Evolutionary conservation across 257 asterid species (phyloP), one percentile per base, ranked within the genome.

Genomic region (Nicotiana benthamiana): DNA sequence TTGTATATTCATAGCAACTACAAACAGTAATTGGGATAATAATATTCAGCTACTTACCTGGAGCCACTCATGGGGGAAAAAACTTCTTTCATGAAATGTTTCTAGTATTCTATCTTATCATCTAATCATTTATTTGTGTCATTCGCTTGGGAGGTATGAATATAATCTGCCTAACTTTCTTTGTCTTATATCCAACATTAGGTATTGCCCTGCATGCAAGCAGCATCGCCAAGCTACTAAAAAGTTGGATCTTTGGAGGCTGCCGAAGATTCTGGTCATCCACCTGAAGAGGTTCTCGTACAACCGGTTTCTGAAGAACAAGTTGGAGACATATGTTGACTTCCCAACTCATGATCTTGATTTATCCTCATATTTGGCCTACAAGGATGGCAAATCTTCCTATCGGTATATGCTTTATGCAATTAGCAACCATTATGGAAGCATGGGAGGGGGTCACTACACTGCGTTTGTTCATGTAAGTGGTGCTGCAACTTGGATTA

Each of bases 381-480:
- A 81, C 82, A 89, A 88, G 82, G 92, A 83, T 59, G 94, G 87
- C 57, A 85, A 80, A 74, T 75, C 87, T 83, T 87, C 92, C 79
- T 26, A 89, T 60, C 93, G 93, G 26, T 94, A 93, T 77, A 83
- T 87, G 90, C 97, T 94, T 80, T 94, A 93, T 80, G 98, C 97
- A 20, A 89, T 93, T 77, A 92, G 97, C 83, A 94, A 93, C 87
- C 98, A 94, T 85, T 91, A 89, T 67, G 98, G 98, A 85, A 92
- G 97, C 85, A 89, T 91, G 94, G 97, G 97, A 80, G 97, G 97
- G 16, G 98, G 97, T 77, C 97, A 93, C 86, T 94, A 94, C 84
- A 93, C 98, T 26, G 96, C 98, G 51, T 91, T 83, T 89, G 93
- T 93, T 80, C 93, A 85, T 80, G 98, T 94, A 89, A 90, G 97